Percentiles rank a stretch among this genome's conserved stretches.
Conservation (phyloP, 2,329 filamentous ascomycete species). For the Aspergillus quadricinctus region DNA sequence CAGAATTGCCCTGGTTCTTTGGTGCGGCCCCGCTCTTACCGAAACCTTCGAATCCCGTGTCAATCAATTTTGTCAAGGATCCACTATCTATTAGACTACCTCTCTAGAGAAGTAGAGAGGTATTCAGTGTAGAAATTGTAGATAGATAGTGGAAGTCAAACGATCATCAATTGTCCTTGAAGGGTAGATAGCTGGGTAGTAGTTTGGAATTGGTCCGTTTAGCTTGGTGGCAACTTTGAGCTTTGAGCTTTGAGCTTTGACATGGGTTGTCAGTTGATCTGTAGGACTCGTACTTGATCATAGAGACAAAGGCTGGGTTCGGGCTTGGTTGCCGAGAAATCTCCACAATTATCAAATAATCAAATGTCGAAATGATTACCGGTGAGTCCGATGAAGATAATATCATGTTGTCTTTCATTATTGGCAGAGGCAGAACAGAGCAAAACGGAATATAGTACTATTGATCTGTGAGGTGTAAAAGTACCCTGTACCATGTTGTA, state of each 20-base stretch:
- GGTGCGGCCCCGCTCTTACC: not conserved
- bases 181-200: not conserved
- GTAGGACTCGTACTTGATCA: too few relatives aligned
- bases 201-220: not conserved
- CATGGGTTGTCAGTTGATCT: too few relatives aligned
- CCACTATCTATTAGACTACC: not conserved
- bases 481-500: too few relatives aligned
- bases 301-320: not conserved
- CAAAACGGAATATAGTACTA: not conserved
- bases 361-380: not conserved
- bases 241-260: too few relatives aligned
- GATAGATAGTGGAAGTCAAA: not conserved
- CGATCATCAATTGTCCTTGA: too few relatives aligned
- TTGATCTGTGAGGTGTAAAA: too few relatives aligned
- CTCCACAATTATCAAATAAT: not conserved
- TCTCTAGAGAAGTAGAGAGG: too few relatives aligned
- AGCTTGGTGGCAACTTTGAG: not conserved
- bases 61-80: too few relatives aligned
- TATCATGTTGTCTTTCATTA: not conserved
- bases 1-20: not conserved
- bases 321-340: not conserved
- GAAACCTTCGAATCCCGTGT: not conserved
- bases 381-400: not conserved
- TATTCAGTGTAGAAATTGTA: too few relatives aligned
- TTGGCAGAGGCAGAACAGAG: not conserved